phyloP scores from a whole-genome alignment of 768 basidiomycete species.

The Lactarius evosmus region DNA sequence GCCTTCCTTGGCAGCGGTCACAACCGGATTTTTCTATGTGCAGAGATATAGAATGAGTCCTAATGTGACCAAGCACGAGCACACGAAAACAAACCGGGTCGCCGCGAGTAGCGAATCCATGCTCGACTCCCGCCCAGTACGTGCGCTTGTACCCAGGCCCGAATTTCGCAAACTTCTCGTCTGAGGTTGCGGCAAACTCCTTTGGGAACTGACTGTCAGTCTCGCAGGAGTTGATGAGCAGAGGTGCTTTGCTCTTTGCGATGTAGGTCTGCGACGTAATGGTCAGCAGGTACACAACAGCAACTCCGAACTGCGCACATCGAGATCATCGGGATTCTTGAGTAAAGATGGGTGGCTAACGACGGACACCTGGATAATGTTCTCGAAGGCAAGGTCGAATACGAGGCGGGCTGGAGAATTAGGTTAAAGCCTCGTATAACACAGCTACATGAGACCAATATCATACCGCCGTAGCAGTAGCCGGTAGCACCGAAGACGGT shows the following conservation, averaged over 20 bases:
- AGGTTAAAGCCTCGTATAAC: not conserved
- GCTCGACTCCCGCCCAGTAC: constrained; percentile 39
- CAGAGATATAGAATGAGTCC: constrained; percentile 17
- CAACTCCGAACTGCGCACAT: constrained; percentile 30
- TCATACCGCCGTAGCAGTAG: constrained; percentile 32
- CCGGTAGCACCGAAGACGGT: constrained; percentile 33
- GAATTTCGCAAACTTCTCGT: constrained; percentile 40
- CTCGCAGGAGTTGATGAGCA: constrained; percentile 44
- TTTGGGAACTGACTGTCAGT: constrained; percentile 36
- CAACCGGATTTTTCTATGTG: constrained; percentile 31
- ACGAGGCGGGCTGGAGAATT: constrained; percentile 16
- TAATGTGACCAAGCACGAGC: not conserved
- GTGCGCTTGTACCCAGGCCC: constrained; percentile 39
- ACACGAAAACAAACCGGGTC: constrained; percentile 29
- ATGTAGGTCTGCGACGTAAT: constrained; percentile 35
- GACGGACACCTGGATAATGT: constrained; percentile 39
- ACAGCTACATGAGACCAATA: not conserved
- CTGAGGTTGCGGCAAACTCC: constrained; percentile 36
- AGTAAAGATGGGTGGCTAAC: constrained; percentile 49
- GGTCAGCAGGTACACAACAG: not conserved
- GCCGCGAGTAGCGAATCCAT: constrained; percentile 47
- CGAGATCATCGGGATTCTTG: constrained; percentile 39
- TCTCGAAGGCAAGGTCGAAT: constrained; percentile 42
- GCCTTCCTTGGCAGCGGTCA: constrained; percentile 41
- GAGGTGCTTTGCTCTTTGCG: constrained; percentile 37